phyloP scores from a whole-genome alignment of 371 early-diverging fungal genomes.

The Rhizopus sp. region DNA sequence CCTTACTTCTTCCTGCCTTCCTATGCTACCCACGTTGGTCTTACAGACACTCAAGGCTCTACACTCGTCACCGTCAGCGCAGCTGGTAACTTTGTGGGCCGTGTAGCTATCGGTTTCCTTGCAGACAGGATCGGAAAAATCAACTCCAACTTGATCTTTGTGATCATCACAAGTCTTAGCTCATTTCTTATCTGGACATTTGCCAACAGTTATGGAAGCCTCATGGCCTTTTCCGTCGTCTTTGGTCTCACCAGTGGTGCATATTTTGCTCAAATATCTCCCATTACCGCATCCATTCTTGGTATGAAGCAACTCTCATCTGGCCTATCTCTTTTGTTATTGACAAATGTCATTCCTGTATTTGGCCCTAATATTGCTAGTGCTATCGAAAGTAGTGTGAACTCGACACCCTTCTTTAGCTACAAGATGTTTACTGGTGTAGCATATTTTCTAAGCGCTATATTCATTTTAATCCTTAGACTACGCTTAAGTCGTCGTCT shows the following conservation, averaged over 20 bases:
- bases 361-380: constrained; percentile 44
- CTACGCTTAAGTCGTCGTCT: constrained; percentile 17
- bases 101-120: constrained; percentile 46
- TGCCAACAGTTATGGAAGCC: constrained; percentile 35
- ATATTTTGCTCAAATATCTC: constrained; percentile 41
- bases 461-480: constrained; percentile 19
- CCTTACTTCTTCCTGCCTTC: constrained; percentile 62
- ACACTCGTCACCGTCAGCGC: constrained; percentile 40
- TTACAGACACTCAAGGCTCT: constrained; percentile 32
- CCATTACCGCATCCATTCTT: constrained; percentile 34
- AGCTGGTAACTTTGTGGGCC: constrained; percentile 62
- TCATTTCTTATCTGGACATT: constrained; percentile 57
- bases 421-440: constrained; percentile 41
- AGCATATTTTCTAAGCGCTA: constrained; percentile 17
- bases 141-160: constrained; percentile 38
- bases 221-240: constrained; percentile 44
- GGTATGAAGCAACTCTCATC: constrained; percentile 40
- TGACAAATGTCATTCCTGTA: constrained; percentile 30
- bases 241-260: constrained; percentile 48
- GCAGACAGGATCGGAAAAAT: constrained; percentile 53
- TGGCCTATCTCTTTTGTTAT: constrained; percentile 32
- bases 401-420: constrained; percentile 25
- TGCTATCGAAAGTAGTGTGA: constrained; percentile 30
- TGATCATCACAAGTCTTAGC: constrained; percentile 33
- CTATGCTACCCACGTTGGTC: constrained; percentile 35